A percentile compares a stretch with the other conserved stretches of the same genome.
phyloP scores from a whole-genome alignment of 192 early-diverging fungal species.

The Coemansia sp. region DNA sequence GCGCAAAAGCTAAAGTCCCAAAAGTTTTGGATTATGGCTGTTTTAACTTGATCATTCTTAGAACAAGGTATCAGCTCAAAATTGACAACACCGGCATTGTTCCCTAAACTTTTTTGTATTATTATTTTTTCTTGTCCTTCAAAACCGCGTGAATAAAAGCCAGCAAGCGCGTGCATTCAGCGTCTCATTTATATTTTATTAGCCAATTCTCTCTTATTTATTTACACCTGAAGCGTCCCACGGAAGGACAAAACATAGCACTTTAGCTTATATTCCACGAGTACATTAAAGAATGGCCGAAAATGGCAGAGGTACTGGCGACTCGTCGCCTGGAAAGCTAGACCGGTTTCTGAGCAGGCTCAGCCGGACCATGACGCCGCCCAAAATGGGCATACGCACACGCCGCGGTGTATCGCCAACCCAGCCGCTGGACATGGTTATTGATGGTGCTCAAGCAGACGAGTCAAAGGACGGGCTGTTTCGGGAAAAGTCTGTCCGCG shows the following conservation, averaged over 20 bases:
- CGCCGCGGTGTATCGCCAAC: slow-evolving; percentile 24
- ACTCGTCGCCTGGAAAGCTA: slow-evolving; percentile 23
- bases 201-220: slow-evolving; percentile 2
- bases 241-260: too few species aligned
- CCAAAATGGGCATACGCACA: slow-evolving; percentile 22
- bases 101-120: neutral
- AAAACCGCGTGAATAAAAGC: neutral
- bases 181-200: neutral
- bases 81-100: neutral
- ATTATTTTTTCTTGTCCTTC: neutral
- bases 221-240: neutral
- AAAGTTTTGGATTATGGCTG: neutral
- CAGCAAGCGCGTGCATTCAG: neutral
- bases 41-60: neutral
- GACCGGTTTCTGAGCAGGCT: slow-evolving; percentile 25
- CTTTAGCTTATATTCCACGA: too few species aligned
- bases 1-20: slow-evolving; percentile 5
- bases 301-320: neutral
- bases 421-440: slow-evolving; percentile 15
- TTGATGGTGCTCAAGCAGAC: neutral
- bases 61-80: neutral
- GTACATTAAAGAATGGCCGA: neutral
- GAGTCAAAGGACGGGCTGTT: neutral
- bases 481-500: slow-evolving; percentile 16
- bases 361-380: slow-evolving; percentile 23